Percentiles rank a stretch among this genome's conserved stretches.
Conservation (phyloP, 352 stramenopile genomes). For the Blastocystis sp. region DNA sequence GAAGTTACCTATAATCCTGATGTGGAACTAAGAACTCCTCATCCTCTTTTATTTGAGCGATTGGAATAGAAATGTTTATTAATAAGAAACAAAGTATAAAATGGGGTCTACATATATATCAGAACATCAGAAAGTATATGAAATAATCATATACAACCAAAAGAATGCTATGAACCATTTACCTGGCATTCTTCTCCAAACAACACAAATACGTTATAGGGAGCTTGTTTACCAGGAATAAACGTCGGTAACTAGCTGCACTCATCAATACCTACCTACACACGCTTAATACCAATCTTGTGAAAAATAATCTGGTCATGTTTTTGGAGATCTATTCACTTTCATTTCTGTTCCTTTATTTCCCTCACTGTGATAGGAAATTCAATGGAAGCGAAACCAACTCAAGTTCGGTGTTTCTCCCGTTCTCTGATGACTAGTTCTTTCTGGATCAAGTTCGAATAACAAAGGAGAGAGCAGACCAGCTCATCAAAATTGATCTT, state of each 20-base stretch:
- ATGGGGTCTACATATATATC: background rate
- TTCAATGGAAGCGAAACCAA: background rate
- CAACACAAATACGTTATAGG: background rate
- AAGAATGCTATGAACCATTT: conserved; percentile 17
- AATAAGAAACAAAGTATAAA: background rate
- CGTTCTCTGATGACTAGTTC: background rate
- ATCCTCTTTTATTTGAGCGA: background rate
- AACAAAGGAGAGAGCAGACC: conserved; percentile 45
- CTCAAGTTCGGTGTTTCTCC: background rate
- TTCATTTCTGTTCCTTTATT: background rate
- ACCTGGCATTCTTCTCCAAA: conserved; percentile 51
- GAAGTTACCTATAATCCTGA: conserved; percentile 50
- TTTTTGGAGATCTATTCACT: background rate
- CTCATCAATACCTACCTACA: background rate
- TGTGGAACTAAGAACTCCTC: conserved; percentile 25
- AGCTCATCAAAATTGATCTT: conserved; percentile 1
- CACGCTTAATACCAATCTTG: too few relatives aligned
- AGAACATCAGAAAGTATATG: background rate
- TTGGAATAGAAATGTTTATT: conserved; percentile 44
- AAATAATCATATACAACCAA: conserved; percentile 1
- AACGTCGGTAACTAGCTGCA: background rate
- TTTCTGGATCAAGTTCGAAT: background rate
- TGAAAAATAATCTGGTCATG: too few relatives aligned
- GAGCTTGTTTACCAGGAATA: conserved; percentile 54
- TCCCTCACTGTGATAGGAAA: background rate